Evolutionary conservation across 1,139 yeast genomes (phyloP), one percentile per base, ranked within the genome.

Genomic region (Candida anutae): DNA sequence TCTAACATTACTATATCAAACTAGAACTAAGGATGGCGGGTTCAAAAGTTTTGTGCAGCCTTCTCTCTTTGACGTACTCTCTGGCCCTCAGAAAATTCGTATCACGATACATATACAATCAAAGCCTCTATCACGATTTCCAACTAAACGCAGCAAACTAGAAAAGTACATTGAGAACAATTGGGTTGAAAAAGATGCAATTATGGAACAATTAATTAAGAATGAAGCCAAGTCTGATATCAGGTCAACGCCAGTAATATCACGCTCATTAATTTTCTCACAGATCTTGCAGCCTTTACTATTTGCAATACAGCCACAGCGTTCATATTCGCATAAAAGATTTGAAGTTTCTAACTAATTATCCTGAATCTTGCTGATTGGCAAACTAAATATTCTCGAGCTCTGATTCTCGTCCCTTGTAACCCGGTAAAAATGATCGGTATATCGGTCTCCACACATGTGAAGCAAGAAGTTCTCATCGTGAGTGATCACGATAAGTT

Each of bases 401-500:
- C 76, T 75, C 43, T 85, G 90, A 29, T 80, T 69, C 35, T 78
- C 84, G 51, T 87, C 87, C 47, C 98, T 67, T 38, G 73, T 73
- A 13, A 90, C 78, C 37, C 83, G 69, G 53, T 79, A 90, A 53
- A 83, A 93, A 46, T 81, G 87, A 50, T 85, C 95, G n/a, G 95
- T 78, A 48, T 83, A 87, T 30, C 75, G 72, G 17, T 78, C 73
- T 0, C 96, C 96, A 49, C 79, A 77, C 76, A 90, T 87, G 47
- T 79, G 81, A 29, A 77, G 69, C 46, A 90, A 61, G 46, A 90
- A 90, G 43, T 82, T 81, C 53, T 90, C 96, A 55, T 90, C 99
- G 48, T 90, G 98, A 0, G 98, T 90, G 42, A 90, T 90, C 4
- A 90, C 93, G 44, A 90, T 87, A 31, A 90, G 63, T 55, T 93